These are phyloP conservation scores for Alternaria longipes DNA, from an alignment of 2,329 filamentous ascomycete genomes.

Conservation along the genomic window DNA sequence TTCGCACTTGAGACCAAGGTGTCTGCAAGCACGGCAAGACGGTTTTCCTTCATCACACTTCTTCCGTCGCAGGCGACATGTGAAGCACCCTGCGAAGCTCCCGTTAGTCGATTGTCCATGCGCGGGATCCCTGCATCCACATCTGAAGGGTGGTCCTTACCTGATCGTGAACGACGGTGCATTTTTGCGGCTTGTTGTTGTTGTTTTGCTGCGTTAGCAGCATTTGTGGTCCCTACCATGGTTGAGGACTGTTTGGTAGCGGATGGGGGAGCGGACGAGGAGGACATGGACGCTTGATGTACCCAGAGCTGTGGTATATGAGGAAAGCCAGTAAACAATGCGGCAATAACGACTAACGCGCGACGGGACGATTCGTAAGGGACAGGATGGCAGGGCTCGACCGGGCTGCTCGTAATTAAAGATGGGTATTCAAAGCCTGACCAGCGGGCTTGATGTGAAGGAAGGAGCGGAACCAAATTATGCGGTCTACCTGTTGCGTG, in stretches of 20 bases:
- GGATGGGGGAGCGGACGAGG: slow-evolving; percentile 54
- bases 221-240: slow-evolving; percentile 59
- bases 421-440: slow-evolving; percentile 60
- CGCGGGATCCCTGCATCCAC: slow-evolving; percentile 50
- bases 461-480: slow-evolving; percentile 58
- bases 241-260: slow-evolving; percentile 56
- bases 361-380: slow-evolving; percentile 54
- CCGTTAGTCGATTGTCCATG: slow-evolving; percentile 49
- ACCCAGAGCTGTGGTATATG: slow-evolving; percentile 53
- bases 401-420: slow-evolving; percentile 55
- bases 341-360: slow-evolving; percentile 54
- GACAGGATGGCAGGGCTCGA: slow-evolving; percentile 54
- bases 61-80: slow-evolving; percentile 72
- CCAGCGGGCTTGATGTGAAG: slow-evolving; percentile 57
- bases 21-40: slow-evolving; percentile 70
- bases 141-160: slow-evolving; percentile 64
- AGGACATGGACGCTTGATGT: slow-evolving; percentile 60
- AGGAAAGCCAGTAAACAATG: slow-evolving; percentile 52
- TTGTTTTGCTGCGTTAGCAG: slow-evolving; percentile 62
- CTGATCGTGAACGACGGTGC: slow-evolving; percentile 93
- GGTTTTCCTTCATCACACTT: slow-evolving; percentile 75
- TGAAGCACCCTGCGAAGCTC: slow-evolving; percentile 67
- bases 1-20: slow-evolving; percentile 87
- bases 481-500: slow-evolving; percentile 52
- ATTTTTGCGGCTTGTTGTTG: slow-evolving; percentile 68